Evolutionary conservation across 768 basidiomycete species (phyloP).

Genomic region (Suillus americanus): DNA sequence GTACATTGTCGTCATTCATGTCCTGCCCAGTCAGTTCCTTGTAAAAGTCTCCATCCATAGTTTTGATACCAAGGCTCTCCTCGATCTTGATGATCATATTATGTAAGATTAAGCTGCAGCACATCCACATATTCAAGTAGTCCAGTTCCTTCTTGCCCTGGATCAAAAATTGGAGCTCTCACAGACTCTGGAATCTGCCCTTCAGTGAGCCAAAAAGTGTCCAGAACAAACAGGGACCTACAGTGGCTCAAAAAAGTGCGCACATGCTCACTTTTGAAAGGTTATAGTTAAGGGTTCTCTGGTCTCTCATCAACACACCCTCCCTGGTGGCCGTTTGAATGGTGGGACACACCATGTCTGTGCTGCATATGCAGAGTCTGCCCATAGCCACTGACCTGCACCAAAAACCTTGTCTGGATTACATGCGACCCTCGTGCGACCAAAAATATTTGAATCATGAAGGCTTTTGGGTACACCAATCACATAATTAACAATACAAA

Average conservation of each 20-base stretch:
- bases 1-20: neutral
- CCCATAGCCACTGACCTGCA: neutral
- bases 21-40: neutral
- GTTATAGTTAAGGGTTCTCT: too few relatives aligned
- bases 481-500: too few relatives aligned
- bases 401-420: neutral
- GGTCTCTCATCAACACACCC: too few relatives aligned
- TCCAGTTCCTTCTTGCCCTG: neutral
- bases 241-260: too few relatives aligned
- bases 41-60: neutral
- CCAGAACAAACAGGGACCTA: too few relatives aligned
- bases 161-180: neutral
- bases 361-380: neutral
- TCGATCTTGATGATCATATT: neutral
- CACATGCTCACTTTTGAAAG: too few relatives aligned
- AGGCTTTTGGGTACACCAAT: too few relatives aligned
- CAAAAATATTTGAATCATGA: neutral
- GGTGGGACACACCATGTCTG: neutral
- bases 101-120: neutral
- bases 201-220: too few relatives aligned
- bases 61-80: neutral
- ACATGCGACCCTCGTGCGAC: neutral
- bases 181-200: neutral
- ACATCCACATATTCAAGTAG: neutral
- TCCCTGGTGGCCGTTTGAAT: too few relatives aligned